phyloP scores from a whole-genome alignment of 163 green algal species.

The Botryococcus braunii region DNA sequence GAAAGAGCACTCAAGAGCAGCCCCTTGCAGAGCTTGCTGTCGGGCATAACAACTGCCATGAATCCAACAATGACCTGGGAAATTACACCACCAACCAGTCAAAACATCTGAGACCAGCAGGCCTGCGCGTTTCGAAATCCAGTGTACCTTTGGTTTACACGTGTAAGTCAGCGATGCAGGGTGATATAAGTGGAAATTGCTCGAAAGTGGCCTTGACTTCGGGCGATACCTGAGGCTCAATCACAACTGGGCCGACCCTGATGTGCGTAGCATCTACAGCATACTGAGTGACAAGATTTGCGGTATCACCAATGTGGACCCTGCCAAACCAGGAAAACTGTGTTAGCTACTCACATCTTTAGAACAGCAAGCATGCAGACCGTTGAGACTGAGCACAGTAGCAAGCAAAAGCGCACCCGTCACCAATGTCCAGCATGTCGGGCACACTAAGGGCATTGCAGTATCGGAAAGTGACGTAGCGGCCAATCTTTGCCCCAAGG shows the following conservation, averaged over 20 bases:
- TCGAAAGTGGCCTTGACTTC: no score
- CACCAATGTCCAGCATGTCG: slow-evolving; percentile 8
- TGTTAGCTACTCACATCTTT: no score
- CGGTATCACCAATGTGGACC: slow-evolving; percentile 3
- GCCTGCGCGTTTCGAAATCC: no score
- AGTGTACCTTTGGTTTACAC: no score
- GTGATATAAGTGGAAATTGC: no score
- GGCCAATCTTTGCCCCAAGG: neutral
- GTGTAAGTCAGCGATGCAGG: no score
- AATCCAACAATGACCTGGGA: slow-evolving; percentile 7
- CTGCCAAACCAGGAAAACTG: no score
- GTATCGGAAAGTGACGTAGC: slow-evolving; percentile 6
- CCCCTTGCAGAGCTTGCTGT: slow-evolving; percentile 1
- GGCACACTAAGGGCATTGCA: neutral
- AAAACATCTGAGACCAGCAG: no score
- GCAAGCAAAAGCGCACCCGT: no score
- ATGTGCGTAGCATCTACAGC: neutral
- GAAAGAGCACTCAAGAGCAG: slow-evolving; percentile 1
- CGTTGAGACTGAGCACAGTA: no score
- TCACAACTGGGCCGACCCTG: neutral
- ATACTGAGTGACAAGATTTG: neutral
- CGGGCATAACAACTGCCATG: slow-evolving; percentile 3
- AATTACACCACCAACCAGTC: no score
- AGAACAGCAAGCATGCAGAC: no score
- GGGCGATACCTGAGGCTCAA: slow-evolving; percentile 7